phyloP scores from a whole-genome alignment of 371 early-diverging fungal genomes.

The Mortierella sp. region DNA sequence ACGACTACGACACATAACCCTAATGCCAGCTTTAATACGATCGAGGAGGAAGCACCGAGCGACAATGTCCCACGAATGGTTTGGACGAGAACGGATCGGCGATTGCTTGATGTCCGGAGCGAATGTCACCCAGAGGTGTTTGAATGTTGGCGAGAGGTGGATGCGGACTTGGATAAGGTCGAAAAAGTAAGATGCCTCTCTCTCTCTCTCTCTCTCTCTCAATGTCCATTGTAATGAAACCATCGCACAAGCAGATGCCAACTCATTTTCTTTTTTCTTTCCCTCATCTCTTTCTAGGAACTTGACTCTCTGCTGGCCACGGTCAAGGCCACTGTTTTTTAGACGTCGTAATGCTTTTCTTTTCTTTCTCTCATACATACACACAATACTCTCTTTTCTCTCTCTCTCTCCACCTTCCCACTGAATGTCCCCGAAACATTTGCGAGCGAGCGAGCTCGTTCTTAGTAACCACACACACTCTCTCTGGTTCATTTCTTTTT shows the following conservation, averaged over 20 bases:
- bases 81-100: conserved; percentile 38
- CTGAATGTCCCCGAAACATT: no score
- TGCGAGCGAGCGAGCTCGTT: no score
- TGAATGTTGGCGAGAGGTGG: conserved; percentile 49
- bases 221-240: not conserved
- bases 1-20: conserved; percentile 12
- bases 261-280: not conserved
- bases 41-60: conserved; percentile 11
- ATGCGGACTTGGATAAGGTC: conserved; percentile 51
- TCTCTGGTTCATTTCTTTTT: not conserved
- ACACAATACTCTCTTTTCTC: no score
- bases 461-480: no score
- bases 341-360: conserved; percentile 10
- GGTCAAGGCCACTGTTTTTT: conserved; percentile 44
- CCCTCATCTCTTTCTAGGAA: conserved; percentile 18
- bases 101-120: conserved; percentile 33
- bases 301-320: conserved; percentile 49
- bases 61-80: not conserved
- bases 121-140: conserved; percentile 54
- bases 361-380: not conserved
- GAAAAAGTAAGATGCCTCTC: conserved; percentile 37
- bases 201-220: not conserved
- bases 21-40: not conserved
- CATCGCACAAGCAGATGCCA: not conserved
- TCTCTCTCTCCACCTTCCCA: no score